phyloP scores from a whole-genome alignment of 192 early-diverging fungal genomes.

The Coemansia sp. region DNA sequence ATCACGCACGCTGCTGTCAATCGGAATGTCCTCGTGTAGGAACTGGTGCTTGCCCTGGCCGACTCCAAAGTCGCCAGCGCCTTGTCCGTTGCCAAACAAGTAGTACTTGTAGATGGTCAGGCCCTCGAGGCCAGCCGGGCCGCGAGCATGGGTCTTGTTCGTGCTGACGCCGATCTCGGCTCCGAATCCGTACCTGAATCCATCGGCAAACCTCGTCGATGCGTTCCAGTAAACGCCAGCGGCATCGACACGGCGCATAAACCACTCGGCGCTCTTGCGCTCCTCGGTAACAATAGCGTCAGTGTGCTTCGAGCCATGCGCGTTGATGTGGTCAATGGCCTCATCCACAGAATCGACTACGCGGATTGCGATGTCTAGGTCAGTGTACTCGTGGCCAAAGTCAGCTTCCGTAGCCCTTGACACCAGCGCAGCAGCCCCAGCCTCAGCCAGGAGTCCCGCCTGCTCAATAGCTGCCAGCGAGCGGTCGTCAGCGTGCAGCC shows the following conservation, averaged over 20 bases:
- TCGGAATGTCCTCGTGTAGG: conserved; percentile 66
- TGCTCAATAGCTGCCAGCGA: conserved; percentile 43
- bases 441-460: conserved; percentile 12
- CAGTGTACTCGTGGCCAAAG: conserved; percentile 90
- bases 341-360: conserved; percentile 69
- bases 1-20: conserved; percentile 32
- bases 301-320: conserved; percentile 92
- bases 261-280: conserved; percentile 67
- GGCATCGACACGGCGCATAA: conserved; percentile 91
- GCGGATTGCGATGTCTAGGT: conserved; percentile 78
- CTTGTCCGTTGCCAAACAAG: conserved; percentile 86
- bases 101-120: conserved; percentile 98
- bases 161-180: conserved; percentile 97
- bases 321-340: conserved; percentile 92
- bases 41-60: conserved; percentile 66
- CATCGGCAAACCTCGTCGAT: conserved; percentile 93
- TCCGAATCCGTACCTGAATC: conserved; percentile 98
- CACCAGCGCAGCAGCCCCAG: conserved; percentile 7
- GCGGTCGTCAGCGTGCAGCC: conserved; percentile 60
- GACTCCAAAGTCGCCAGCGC: conserved; percentile 74
- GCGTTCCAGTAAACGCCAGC: conserved; percentile 99
- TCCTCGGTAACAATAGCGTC: conserved; percentile 90
- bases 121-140: conserved; percentile 96
- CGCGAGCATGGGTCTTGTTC: conserved; percentile 98
- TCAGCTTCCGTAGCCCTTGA: conserved; percentile 54